Percentiles rank a stretch among this genome's conserved stretches.
Conservation (phyloP, 805 yeast genomes). For the Myxozyma mucilagina region DNA sequence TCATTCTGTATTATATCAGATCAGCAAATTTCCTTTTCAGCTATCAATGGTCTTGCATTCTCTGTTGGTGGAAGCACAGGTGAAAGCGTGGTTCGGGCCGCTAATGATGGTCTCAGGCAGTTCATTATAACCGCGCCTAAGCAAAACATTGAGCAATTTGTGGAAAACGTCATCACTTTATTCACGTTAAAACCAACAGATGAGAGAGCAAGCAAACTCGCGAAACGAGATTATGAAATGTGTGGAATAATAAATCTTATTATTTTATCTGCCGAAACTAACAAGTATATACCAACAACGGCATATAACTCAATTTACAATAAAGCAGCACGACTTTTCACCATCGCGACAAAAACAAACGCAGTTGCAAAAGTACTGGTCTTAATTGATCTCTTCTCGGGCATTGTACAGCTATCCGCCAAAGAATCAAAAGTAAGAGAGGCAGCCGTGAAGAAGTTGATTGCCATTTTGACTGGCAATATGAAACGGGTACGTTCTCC, state of each 20-base stretch:
- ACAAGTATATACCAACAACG: not conserved
- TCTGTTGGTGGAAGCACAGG: conserved; percentile 21
- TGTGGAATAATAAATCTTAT: conserved; percentile 12
- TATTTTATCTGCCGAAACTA: not conserved
- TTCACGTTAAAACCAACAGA: conserved; percentile 1
- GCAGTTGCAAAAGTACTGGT: not conserved
- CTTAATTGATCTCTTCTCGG: conserved; percentile 3
- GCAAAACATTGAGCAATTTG: not conserved
- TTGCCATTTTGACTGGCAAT: conserved; percentile 3
- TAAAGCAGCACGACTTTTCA: conserved; percentile 13
- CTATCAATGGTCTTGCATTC: conserved; percentile 17
- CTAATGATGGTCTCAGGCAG: conserved; percentile 18
- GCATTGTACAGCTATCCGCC: not conserved
- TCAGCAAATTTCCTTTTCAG: not conserved
- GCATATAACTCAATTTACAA: conserved; percentile 10
- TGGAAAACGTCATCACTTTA: conserved; percentile 2
- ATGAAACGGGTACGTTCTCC: conserved; percentile 4
- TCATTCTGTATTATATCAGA: not conserved
- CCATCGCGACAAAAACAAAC: conserved; percentile 11
- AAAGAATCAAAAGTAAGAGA: conserved; percentile 8
- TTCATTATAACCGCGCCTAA: not conserved
- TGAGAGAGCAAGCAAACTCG: not conserved
- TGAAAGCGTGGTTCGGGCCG: conserved; percentile 27
- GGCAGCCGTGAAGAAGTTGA: conserved; percentile 17
- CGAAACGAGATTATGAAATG: conserved; percentile 20